phyloP scores from a whole-genome alignment of 1,139 yeast species.

The Kodamaea fungicola region DNA sequence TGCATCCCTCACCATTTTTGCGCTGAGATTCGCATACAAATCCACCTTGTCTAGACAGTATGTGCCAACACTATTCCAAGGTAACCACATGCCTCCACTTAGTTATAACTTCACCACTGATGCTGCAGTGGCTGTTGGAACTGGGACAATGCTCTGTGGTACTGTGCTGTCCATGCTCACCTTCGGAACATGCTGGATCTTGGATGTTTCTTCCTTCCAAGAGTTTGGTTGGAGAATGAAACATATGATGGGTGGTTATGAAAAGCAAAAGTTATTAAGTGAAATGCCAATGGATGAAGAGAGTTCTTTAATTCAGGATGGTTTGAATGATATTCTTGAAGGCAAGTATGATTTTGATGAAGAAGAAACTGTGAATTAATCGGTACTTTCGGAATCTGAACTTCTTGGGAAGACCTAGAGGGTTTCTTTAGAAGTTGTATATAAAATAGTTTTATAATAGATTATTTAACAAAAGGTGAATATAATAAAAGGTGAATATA shows the following conservation, averaged over 20 bases:
- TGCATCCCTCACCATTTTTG: slow-evolving; percentile 66
- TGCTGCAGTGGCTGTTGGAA: slow-evolving; percentile 82
- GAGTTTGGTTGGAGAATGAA: slow-evolving; percentile 77
- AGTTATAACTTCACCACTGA: slow-evolving; percentile 75
- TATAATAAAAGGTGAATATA: not conserved
- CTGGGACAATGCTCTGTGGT: slow-evolving; percentile 73
- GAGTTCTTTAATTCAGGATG: slow-evolving; percentile 50
- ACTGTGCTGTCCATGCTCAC: slow-evolving; percentile 70
- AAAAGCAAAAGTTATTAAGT: slow-evolving; percentile 45
- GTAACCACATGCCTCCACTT: slow-evolving; percentile 79
- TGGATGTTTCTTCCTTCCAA: slow-evolving; percentile 61
- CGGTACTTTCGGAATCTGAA: not conserved
- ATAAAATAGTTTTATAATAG: not conserved
- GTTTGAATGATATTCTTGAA: slow-evolving; percentile 44
- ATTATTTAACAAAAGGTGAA: not conserved
- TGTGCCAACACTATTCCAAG: slow-evolving; percentile 76
- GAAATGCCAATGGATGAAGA: slow-evolving; percentile 67
- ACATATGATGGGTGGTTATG: slow-evolving; percentile 64
- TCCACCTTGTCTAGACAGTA: slow-evolving; percentile 73
- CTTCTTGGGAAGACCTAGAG: not conserved
- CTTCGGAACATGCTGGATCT: slow-evolving; percentile 77
- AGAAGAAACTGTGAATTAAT: not conserved
- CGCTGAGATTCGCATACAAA: slow-evolving; percentile 71
- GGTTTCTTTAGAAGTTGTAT: not conserved
- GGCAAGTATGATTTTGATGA: slow-evolving; percentile 33